Percentiles rank a stretch among this genome's conserved stretches.
Evolutionary conservation across 2,329 filamentous ascomycete genomes (phyloP).

Genomic region (Septoria petroselini): DNA sequence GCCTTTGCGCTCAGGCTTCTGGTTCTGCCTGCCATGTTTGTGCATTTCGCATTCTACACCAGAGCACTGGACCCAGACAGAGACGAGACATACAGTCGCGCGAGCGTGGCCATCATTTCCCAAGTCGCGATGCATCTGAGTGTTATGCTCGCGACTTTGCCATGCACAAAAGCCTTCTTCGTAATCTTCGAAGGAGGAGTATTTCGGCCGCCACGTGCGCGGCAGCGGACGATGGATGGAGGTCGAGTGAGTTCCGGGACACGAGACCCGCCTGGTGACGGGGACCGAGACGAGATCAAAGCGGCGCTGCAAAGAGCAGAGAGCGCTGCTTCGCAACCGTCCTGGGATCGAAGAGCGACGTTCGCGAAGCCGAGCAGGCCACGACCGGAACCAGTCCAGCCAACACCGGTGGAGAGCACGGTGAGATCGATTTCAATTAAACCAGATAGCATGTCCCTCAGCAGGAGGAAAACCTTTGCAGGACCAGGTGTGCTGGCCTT

Average conservation of each 20-base stretch:
- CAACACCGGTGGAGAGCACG: not conserved
- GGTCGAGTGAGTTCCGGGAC: too few relatives aligned
- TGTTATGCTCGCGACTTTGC: slow-evolving; percentile 33
- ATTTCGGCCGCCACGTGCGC: slow-evolving; percentile 15
- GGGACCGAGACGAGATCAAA: not conserved
- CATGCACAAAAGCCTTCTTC: slow-evolving; percentile 35
- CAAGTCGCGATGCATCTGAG: slow-evolving; percentile 31
- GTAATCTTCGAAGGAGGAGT: slow-evolving; percentile 23
- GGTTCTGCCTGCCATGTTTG: slow-evolving; percentile 24
- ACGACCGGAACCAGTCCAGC: not conserved
- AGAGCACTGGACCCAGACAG: slow-evolving; percentile 8
- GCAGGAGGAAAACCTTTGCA: slow-evolving; percentile 18
- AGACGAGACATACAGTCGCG: slow-evolving; percentile 22
- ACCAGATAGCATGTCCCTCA: slow-evolving; percentile 12
- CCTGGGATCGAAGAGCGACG: slow-evolving; percentile 15
- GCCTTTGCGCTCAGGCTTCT: slow-evolving; percentile 31
- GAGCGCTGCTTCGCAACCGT: not conserved
- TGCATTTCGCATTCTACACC: slow-evolving; percentile 23
- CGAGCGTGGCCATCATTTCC: slow-evolving; percentile 26
- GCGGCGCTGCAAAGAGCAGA: not conserved
- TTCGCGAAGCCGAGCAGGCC: slow-evolving; percentile 15
- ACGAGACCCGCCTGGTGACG: not conserved
- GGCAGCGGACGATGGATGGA: not conserved
- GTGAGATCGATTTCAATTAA: not conserved
- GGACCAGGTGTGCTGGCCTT: not conserved